phyloP scores from a whole-genome alignment of 805 yeast species.

The Ogataea ramenticola region DNA sequence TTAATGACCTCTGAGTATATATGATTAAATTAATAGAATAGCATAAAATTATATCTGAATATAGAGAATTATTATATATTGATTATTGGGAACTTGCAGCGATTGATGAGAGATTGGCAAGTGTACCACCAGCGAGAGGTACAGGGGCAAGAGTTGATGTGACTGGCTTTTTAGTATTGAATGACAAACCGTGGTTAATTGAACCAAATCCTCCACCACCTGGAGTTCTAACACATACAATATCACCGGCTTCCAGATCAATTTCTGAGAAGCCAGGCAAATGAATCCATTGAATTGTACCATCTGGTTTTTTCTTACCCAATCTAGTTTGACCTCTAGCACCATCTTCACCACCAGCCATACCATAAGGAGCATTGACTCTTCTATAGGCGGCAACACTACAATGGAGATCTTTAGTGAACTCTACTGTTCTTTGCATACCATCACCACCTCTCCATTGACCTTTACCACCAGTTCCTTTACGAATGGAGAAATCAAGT shows the following conservation, averaged over 20 bases:
- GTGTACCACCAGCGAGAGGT: constrained; percentile 17
- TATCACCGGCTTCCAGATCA: constrained; percentile 29
- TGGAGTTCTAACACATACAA: constrained; percentile 30
- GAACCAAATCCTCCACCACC: constrained; percentile 40
- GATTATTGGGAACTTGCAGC: constrained; percentile 2
- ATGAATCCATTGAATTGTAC: constrained; percentile 23
- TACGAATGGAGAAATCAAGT: constrained; percentile 35
- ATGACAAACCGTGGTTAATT: constrained; percentile 25
- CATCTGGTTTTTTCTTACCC: constrained; percentile 8
- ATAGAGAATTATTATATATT: too few relatives aligned
- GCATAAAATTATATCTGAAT: too few relatives aligned
- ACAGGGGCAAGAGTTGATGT: constrained; percentile 5
- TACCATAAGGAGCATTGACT: constrained; percentile 46
- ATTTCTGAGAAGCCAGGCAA: constrained; percentile 32
- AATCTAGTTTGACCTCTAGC: constrained; percentile 35
- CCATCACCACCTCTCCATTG: constrained; percentile 47
- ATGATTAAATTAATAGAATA: too few relatives aligned
- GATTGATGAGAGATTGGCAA: constrained; percentile 6
- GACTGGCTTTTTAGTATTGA: constrained; percentile 22
- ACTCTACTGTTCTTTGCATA: constrained; percentile 40
- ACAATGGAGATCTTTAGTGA: constrained; percentile 32
- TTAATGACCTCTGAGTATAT: too few relatives aligned
- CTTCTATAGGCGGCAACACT: constrained; percentile 46
- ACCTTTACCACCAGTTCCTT: constrained; percentile 44
- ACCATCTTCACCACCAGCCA: constrained; percentile 48